Evolutionary conservation across 352 stramenopile species (phyloP).

Genomic region (Globisporangium nodosum): DNA sequence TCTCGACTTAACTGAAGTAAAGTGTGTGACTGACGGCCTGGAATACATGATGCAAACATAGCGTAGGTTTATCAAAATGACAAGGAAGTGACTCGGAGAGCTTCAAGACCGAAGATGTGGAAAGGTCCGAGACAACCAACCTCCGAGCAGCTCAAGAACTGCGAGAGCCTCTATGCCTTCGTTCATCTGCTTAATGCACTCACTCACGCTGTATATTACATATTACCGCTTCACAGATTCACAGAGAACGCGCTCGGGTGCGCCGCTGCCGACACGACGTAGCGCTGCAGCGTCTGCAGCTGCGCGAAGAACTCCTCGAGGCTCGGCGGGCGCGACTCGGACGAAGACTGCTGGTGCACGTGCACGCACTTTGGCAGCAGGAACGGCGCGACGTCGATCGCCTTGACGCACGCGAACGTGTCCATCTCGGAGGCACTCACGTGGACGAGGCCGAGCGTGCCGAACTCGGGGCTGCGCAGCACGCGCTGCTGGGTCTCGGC

Average conservation of each 20-base stretch:
- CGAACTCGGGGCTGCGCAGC: slow-evolving; percentile 20
- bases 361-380: slow-evolving; percentile 40
- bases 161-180: too few species aligned
- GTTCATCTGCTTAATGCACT: not conserved
- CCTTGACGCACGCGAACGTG: slow-evolving; percentile 27
- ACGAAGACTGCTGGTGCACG: slow-evolving; percentile 4
- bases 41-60: too few species aligned
- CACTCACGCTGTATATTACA: not conserved
- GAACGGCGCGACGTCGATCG: slow-evolving; percentile 25
- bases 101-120: too few species aligned
- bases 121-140: too few species aligned
- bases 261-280: slow-evolving; percentile 21
- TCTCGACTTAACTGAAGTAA: too few species aligned
- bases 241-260: slow-evolving; percentile 34
- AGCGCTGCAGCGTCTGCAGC: slow-evolving; percentile 37
- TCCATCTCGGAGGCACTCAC: slow-evolving; percentile 24
- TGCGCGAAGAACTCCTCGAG: slow-evolving; percentile 63
- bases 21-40: too few species aligned
- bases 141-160: too few species aligned
- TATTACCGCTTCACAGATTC: not conserved
- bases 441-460: slow-evolving; percentile 37
- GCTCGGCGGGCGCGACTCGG: slow-evolving; percentile 14
- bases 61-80: too few species aligned
- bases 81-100: too few species aligned
- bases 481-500: slow-evolving; percentile 8